Evolutionary conservation across 768 basidiomycete species (phyloP).

Genomic region (Pisolithus sp.): DNA sequence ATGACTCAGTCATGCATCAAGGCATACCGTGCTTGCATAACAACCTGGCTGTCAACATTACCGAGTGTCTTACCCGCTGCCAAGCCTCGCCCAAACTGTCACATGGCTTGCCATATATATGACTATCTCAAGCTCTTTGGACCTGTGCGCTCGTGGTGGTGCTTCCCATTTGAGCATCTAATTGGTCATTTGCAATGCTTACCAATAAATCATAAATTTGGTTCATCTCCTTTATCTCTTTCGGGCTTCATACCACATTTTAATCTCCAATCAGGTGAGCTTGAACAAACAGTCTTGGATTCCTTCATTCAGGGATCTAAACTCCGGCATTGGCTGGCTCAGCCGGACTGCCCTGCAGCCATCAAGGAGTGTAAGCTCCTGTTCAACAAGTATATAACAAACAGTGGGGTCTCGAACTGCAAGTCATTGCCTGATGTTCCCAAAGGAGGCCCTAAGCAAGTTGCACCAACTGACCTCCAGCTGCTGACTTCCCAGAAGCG

Average conservation of each 20-base stretch:
- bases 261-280: no score
- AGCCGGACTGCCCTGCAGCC: no score
- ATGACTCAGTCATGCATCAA: background rate
- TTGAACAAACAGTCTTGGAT: no score
- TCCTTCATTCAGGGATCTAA: no score
- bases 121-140: constrained; percentile 32
- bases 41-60: constrained; percentile 15
- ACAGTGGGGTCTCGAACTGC: background rate
- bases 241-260: no score
- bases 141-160: constrained; percentile 31
- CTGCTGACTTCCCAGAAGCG: background rate
- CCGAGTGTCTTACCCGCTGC: constrained; percentile 11
- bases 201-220: constrained; percentile 16
- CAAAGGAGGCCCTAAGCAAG: background rate
- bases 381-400: constrained; percentile 8
- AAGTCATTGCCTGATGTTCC: background rate
- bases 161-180: constrained; percentile 19
- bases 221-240: no score
- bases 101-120: constrained; percentile 25
- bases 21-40: constrained; percentile 13
- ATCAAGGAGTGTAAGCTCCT: no score
- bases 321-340: no score
- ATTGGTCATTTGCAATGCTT: constrained; percentile 19
- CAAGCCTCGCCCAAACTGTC: constrained; percentile 22
- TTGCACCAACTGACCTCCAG: background rate